These are phyloP conservation scores for Ustulina deusta DNA, from an alignment of 2,329 filamentous ascomycete genomes.

Conservation along the genomic window DNA sequence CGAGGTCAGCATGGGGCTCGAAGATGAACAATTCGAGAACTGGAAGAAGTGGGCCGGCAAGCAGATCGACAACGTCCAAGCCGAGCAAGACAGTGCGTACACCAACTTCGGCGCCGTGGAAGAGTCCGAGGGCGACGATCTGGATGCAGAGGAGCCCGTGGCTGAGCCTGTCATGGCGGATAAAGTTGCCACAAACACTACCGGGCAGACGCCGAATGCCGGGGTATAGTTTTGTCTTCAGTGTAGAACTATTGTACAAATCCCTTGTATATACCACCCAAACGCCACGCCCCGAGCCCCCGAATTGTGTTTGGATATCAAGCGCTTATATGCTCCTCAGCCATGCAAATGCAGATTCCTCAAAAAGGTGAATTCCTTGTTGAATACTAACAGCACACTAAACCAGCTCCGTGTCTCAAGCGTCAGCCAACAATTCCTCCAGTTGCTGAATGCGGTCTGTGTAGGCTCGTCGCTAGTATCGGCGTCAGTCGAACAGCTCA, in stretches of 20 bases:
- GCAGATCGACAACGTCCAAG: conserved; percentile 44
- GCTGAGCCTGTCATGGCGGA: neutral
- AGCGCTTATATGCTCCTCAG: conserved; percentile 16
- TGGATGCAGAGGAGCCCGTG: conserved; percentile 34
- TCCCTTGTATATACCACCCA: conserved; percentile 36
- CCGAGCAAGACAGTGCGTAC: conserved; percentile 46
- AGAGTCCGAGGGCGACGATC: conserved; percentile 29
- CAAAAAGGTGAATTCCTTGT: conserved; percentile 22
- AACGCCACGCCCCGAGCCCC: conserved; percentile 22
- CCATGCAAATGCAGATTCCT: conserved; percentile 28
- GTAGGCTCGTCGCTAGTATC: conserved; percentile 41
- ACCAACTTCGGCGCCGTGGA: conserved; percentile 43
- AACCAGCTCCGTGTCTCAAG: conserved; percentile 4
- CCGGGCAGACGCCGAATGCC: neutral
- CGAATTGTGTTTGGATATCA: conserved; percentile 17
- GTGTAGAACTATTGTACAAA: conserved; percentile 49
- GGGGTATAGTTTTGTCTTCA: conserved; percentile 28
- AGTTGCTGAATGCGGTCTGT: conserved; percentile 43
- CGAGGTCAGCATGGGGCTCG: conserved; percentile 83
- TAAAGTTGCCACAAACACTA: conserved; percentile 2
- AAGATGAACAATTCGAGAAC: conserved; percentile 81
- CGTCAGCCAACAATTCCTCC: conserved; percentile 25
- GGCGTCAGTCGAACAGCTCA: conserved; percentile 33
- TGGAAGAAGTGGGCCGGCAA: conserved; percentile 72
- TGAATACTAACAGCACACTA: neutral